Percentiles rank a stretch among this genome's conserved stretches.
These are phyloP conservation scores for Backusella westeae DNA, from an alignment of 192 early-diverging fungal species.

Conservation along the genomic window DNA sequence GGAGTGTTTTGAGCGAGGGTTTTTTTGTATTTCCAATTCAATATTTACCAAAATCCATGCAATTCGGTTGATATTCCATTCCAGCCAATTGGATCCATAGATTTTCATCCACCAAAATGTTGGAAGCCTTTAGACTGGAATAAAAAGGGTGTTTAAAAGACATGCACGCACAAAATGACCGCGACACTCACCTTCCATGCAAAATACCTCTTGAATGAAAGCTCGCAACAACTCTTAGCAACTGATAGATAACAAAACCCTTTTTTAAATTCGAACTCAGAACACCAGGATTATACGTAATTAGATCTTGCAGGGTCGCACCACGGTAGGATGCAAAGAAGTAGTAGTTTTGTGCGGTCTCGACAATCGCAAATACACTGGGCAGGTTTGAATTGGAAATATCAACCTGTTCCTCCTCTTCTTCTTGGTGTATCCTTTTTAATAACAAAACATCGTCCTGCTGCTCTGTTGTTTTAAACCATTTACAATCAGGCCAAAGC, in stretches of 20 bases:
- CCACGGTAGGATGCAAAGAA: constrained; percentile 51
- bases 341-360: constrained; percentile 49
- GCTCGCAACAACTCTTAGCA: constrained; percentile 46
- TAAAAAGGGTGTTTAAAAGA: background rate
- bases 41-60: constrained; percentile 11
- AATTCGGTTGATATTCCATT: constrained; percentile 42
- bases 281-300: constrained; percentile 58
- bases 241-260: constrained; percentile 59
- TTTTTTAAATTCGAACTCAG: constrained; percentile 58
- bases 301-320: constrained; percentile 53
- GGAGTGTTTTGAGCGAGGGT: too few species aligned
- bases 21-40: background rate
- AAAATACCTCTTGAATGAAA: constrained; percentile 55
- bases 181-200: constrained; percentile 44
- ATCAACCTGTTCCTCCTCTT: background rate
- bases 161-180: too few species aligned
- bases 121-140: constrained; percentile 43
- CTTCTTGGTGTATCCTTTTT: background rate
- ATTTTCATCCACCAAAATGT: constrained; percentile 58
- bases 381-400: constrained; percentile 36
- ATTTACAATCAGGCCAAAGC: constrained; percentile 42
- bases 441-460: background rate
- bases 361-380: constrained; percentile 50
- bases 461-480: constrained; percentile 26
- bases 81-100: constrained; percentile 57